Evolutionary conservation across 2,329 filamentous ascomycete species (phyloP), one percentile per base, ranked within the genome.

Genomic region (Penicillium sp.): DNA sequence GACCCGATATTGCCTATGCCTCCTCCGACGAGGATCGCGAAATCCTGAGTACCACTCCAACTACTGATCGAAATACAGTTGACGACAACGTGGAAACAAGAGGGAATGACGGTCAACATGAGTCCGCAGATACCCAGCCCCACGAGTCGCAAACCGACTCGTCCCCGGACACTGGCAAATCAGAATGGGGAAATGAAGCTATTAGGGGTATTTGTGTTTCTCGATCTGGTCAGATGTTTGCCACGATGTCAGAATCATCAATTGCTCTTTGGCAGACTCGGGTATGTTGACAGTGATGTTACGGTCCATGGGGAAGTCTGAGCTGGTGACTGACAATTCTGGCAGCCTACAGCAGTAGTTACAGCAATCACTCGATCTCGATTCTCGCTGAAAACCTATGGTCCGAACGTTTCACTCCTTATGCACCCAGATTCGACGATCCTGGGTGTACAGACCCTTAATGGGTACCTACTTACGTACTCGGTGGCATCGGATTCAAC

Each of bases 181-280:
- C 65, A 40, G 58, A 67, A 50, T 76, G 82, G 62, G 81, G 79
- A 44, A 84, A 79, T 69, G 88, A 89, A 69, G 84, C 82, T 22
- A 85, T 97, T 53, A 77, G 90, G 59, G 89, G 89, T 7, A 79
- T 96, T 52, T 85, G 86, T 61, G 84, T 92, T 39, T 89, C 92
- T 2, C 85, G 92, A 43, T 87, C 84, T 54, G 92, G 92, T 39
- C 88, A 92, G 67, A 78, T 89, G 59, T 97, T 99, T 75, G 90
- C 90, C 50, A 91, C 91, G 45, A 90, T 97, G 69, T 97, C 93
- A 1, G 79, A 84, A 5, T 89, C 89, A 2, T 89, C 89, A 13
- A 85, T 99, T 72, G 91, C 89, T n/a, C 82, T 99, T 63, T 99
- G 94, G 94, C 94, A 99, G 77, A 93, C 90, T 53, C 93, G 93